Conservation (phyloP, 768 basidiomycete species). For the Trametes cingulata region DNA sequence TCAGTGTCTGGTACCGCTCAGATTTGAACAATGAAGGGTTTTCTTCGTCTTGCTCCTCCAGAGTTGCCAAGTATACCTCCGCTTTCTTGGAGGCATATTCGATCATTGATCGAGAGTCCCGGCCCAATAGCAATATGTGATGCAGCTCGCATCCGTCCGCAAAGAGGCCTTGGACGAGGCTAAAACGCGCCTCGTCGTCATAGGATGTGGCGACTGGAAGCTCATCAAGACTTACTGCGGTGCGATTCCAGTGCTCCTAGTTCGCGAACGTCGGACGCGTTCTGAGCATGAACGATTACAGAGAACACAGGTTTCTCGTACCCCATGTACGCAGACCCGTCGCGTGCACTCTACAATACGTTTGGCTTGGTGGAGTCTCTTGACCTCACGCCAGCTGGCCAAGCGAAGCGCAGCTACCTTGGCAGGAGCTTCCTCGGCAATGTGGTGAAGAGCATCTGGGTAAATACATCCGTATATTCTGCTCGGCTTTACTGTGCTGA, state of each 20-base stretch:
- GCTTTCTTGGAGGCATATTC: neutral
- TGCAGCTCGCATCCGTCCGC: conserved; percentile 45
- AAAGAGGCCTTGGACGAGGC: conserved; percentile 43
- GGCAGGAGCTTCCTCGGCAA: conserved; percentile 32
- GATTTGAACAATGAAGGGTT: neutral
- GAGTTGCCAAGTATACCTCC: conserved; percentile 13
- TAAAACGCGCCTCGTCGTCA: conserved; percentile 43
- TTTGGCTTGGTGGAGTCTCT: conserved; percentile 62
- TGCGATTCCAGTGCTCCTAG: conserved; percentile 19
- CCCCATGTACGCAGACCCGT: conserved; percentile 65
- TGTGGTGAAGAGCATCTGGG: conserved; percentile 47
- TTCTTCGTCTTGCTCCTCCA: neutral
- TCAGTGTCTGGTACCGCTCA: neutral
- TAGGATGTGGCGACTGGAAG: conserved; percentile 63
- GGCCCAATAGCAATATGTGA: conserved; percentile 48
- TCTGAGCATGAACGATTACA: conserved; percentile 18
- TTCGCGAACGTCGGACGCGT: neutral
- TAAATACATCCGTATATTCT: conserved; percentile 25
- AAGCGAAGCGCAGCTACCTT: conserved; percentile 50
- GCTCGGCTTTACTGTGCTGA: neutral
- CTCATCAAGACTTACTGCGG: conserved; percentile 52
- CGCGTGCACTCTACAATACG: conserved; percentile 53
- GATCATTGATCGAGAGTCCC: neutral
- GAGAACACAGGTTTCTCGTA: conserved; percentile 49
- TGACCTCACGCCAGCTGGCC: conserved; percentile 43